Conservation (phyloP, 148 eudicot genomes). For the Silene conica region DNA sequence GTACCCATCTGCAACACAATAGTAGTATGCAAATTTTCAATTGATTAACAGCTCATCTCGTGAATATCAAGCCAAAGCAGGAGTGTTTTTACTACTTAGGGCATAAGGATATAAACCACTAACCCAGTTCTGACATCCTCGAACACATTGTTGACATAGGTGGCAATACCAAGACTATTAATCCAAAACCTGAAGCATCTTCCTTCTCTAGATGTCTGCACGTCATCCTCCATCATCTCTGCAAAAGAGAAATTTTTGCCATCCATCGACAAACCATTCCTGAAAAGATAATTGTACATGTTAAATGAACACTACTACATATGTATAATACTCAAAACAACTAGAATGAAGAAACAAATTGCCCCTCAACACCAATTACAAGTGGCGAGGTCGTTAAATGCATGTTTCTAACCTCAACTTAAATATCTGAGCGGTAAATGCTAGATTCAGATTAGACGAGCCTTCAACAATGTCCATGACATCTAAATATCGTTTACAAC, state of each 20-base stretch:
- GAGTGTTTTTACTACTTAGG: background rate
- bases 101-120: slow-evolving; percentile 10
- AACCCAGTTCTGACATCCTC: slow-evolving; percentile 99
- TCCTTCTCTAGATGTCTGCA: slow-evolving; percentile 87
- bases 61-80: background rate
- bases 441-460: slow-evolving; percentile 80
- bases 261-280: slow-evolving; percentile 86
- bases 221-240: slow-evolving; percentile 97
- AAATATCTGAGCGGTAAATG: slow-evolving; percentile 91
- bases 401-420: slow-evolving; percentile 63
- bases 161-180: slow-evolving; percentile 78
- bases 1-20: slow-evolving; percentile 65
- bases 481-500: slow-evolving; percentile 84
- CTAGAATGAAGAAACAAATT: background rate
- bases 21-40: background rate
- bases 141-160: slow-evolving; percentile 80
- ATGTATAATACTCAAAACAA: background rate
- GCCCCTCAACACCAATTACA: no score
- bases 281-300: slow-evolving; percentile 32
- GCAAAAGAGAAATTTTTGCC: slow-evolving; percentile 73
- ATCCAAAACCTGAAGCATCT: slow-evolving; percentile 98
- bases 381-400: background rate
- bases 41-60: background rate
- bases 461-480: slow-evolving; percentile 83
- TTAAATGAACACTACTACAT: background rate